Percentiles rank a stretch among this genome's conserved stretches.
Conservation (phyloP, 75 land plant species). For the Azolla pinnata region DNA sequence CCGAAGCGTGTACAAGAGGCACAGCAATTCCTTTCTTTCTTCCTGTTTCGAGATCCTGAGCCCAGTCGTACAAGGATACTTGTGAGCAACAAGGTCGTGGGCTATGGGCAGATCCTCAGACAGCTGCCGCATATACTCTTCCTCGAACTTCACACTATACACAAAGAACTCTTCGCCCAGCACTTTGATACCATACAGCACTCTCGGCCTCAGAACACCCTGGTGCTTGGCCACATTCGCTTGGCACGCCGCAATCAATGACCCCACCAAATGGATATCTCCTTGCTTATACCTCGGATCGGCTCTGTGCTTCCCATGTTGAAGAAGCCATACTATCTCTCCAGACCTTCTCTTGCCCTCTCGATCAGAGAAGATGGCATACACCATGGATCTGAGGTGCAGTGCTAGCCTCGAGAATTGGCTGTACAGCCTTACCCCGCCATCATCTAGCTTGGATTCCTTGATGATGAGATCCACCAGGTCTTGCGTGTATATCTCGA, state of each 20-base stretch:
- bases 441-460: slow-evolving; percentile 7
- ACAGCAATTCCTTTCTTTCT: neutral
- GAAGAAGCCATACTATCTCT: slow-evolving; percentile 2
- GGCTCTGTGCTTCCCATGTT: neutral
- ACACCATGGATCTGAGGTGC: neutral
- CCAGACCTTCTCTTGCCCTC: slow-evolving; percentile 8
- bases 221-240: slow-evolving; percentile 1
- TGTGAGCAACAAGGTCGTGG: neutral
- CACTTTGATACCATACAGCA: slow-evolving; percentile 9
- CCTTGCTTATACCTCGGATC: slow-evolving; percentile 1
- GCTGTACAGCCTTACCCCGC: neutral
- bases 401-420: slow-evolving; percentile 1
- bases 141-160: slow-evolving; percentile 2
- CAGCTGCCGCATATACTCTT: neutral
- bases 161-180: slow-evolving; percentile 4
- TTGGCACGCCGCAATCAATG: slow-evolving; percentile 4
- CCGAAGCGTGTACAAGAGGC: neutral
- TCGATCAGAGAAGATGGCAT: neutral
- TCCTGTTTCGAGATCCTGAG: neutral
- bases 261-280: slow-evolving; percentile 4
- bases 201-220: neutral
- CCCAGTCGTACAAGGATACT: slow-evolving; percentile 2
- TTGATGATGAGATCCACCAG: slow-evolving; percentile 1
- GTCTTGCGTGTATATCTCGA: slow-evolving; percentile 2
- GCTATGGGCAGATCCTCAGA: neutral